phyloP scores from a whole-genome alignment of 257 asterid species.

The Solanum phureja region DNA sequence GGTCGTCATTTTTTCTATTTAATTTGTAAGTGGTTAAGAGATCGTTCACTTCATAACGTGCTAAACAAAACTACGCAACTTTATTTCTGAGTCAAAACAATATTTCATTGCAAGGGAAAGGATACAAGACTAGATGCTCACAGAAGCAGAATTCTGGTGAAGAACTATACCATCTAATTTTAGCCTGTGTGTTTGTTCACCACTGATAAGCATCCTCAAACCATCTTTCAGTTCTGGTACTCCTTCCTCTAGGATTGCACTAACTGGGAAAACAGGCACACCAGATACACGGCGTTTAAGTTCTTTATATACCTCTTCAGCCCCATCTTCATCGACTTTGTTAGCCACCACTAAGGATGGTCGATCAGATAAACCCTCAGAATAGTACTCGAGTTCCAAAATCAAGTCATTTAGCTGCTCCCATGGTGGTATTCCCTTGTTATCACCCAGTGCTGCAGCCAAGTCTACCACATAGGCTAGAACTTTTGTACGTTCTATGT shows the following conservation, averaged over 20 bases:
- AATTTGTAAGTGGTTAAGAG: neutral
- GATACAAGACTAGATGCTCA: neutral
- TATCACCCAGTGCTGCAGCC: slow-evolving; percentile 50
- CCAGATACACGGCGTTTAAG: slow-evolving; percentile 49
- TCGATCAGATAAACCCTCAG: slow-evolving; percentile 52
- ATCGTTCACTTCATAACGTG: neutral
- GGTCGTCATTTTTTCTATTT: neutral
- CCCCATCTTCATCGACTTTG: slow-evolving; percentile 75
- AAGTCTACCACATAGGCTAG: slow-evolving; percentile 83
- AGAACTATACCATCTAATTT: slow-evolving; percentile 36
- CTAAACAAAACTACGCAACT: neutral
- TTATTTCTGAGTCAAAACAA: neutral
- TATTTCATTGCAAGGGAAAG: neutral
- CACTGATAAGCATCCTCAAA: slow-evolving; percentile 59
- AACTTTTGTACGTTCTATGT: slow-evolving; percentile 77
- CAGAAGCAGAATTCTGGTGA: slow-evolving; percentile 6
- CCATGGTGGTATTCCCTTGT: slow-evolving; percentile 81
- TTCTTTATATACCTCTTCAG: slow-evolving; percentile 61
- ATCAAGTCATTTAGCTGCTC: slow-evolving; percentile 63
- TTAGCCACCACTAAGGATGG: slow-evolving; percentile 80
- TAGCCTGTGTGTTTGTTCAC: slow-evolving; percentile 25
- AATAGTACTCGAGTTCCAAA: slow-evolving; percentile 67
- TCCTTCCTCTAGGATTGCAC: slow-evolving; percentile 90
- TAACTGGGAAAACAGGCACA: slow-evolving; percentile 61
- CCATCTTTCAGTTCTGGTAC: slow-evolving; percentile 59